Evolutionary conservation across 441 rosid species (phyloP).

Genomic region (Aleurites moluccanus): DNA sequence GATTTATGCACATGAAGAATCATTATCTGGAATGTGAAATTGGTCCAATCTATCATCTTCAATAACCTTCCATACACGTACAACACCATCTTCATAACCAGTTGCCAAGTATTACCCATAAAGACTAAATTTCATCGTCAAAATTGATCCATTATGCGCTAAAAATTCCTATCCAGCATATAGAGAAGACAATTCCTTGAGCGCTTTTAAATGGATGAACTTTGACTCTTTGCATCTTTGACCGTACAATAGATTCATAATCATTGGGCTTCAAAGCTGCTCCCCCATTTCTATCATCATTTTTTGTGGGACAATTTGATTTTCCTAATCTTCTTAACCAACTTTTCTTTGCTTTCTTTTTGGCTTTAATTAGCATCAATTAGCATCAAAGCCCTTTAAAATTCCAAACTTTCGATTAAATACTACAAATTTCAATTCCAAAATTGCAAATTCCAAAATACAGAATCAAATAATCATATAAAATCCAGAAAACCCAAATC

Average conservation of each 20-base stretch:
- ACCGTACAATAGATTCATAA: conserved; percentile 31
- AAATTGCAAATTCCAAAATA: neutral
- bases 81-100: conserved; percentile 78
- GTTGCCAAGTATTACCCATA: conserved; percentile 80
- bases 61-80: conserved; percentile 76
- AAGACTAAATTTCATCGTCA: conserved; percentile 84
- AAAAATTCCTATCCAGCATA: conserved; percentile 64
- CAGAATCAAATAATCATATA: neutral
- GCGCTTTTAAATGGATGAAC: conserved; percentile 54
- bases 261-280: conserved; percentile 24
- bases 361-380: conserved; percentile 6
- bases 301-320: conserved; percentile 36
- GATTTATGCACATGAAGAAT: conserved; percentile 66
- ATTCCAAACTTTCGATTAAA: no score
- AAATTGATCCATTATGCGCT: conserved; percentile 77
- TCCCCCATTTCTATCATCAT: conserved; percentile 35
- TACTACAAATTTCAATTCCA: neutral
- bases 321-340: conserved; percentile 60
- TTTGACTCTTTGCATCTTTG: conserved; percentile 47
- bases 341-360: conserved; percentile 34
- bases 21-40: conserved; percentile 50
- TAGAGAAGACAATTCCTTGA: conserved; percentile 76
- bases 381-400: neutral
- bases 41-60: conserved; percentile 61
- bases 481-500: conserved; percentile 27